Conservation (phyloP, 495 filamentous ascomycete species). For the Trichoderma erinaceum region DNA sequence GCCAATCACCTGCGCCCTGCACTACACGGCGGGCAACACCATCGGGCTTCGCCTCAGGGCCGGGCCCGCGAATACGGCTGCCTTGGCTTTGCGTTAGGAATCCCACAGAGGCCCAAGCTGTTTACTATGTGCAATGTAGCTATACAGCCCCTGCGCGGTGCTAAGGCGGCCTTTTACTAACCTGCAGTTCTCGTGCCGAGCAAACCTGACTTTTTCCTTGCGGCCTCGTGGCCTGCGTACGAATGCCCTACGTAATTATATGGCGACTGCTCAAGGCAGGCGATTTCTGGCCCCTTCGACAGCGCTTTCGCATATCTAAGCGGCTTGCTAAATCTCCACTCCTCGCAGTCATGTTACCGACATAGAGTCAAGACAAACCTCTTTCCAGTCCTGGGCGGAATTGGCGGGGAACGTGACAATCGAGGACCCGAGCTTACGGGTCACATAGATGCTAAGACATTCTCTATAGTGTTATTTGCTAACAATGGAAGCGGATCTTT, state of each 20-base stretch:
- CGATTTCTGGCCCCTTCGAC: neutral
- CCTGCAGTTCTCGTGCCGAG: neutral
- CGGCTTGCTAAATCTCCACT: neutral
- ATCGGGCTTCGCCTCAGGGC: neutral
- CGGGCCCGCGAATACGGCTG: neutral
- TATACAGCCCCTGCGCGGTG: neutral
- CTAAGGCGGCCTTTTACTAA: neutral
- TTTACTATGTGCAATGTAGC: too few species aligned
- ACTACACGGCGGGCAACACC: neutral
- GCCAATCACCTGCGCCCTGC: conserved; percentile 2
- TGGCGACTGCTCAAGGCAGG: neutral
- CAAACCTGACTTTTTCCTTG: neutral
- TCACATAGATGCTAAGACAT: too few species aligned
- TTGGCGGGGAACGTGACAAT: neutral
- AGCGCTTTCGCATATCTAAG: neutral
- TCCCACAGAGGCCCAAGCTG: neutral
- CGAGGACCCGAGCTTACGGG: neutral
- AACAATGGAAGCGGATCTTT: neutral
- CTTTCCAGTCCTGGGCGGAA: neutral
- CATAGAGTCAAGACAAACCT: neutral
- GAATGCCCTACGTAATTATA: conserved; percentile 2
- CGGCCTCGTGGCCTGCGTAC: neutral
- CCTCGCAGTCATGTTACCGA: neutral
- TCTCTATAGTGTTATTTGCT: neutral
- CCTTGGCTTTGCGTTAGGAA: neutral